Conservation (phyloP, 2,329 filamentous ascomycete genomes). For the Ascochyta clinopodiicola region DNA sequence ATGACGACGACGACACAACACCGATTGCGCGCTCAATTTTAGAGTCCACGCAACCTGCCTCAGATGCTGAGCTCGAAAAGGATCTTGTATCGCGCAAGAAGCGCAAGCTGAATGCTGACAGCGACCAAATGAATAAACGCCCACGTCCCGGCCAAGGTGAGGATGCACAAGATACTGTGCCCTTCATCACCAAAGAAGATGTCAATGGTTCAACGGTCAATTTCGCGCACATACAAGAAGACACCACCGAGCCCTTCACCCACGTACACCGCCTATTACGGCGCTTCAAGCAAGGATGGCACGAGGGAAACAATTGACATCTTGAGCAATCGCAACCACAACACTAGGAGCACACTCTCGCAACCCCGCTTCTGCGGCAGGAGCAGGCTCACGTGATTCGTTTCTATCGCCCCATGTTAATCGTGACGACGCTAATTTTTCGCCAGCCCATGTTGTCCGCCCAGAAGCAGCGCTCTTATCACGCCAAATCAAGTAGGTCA, state of each 20-base stretch:
- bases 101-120: conserved; percentile 20
- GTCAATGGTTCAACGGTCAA: conserved; percentile 25
- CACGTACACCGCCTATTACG: conserved; percentile 57
- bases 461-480: conserved; percentile 39
- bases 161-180: conserved; percentile 25
- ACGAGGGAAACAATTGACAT: conserved; percentile 21
- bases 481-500: conserved; percentile 48
- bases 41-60: conserved; percentile 21
- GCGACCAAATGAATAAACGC: conserved; percentile 17
- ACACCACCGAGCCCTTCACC: conserved; percentile 54
- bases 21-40: conserved; percentile 1
- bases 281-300: conserved; percentile 49
- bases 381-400: conserved; percentile 4
- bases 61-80: conserved; percentile 26
- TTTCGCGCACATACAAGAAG: conserved; percentile 34
- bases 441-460: conserved; percentile 20
- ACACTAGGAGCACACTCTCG: neutral
- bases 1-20: neutral
- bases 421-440: conserved; percentile 13
- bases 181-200: conserved; percentile 30
- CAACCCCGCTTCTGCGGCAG: neutral
- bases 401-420: conserved; percentile 24
- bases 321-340: conserved; percentile 10
- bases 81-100: conserved; percentile 29
- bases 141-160: conserved; percentile 6